Evolutionary conservation across 108 stramenopile species (phyloP).

Genomic region (Mediolabrus comicus): DNA sequence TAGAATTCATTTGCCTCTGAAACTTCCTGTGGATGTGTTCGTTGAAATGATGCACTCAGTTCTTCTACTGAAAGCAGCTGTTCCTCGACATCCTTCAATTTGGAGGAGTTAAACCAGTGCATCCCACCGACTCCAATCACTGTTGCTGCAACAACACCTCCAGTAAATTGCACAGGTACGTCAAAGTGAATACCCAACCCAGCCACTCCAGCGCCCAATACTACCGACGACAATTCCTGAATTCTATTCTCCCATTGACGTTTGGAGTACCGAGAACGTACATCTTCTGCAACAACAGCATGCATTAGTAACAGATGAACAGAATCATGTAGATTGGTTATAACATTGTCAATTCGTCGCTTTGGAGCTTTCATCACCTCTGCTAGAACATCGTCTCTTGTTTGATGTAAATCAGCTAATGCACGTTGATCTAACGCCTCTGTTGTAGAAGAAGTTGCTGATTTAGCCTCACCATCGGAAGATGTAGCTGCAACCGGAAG

Average conservation of each 20-base stretch:
- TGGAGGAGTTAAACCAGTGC: slow-evolving; percentile 72
- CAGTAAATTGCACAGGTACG: slow-evolving; percentile 52
- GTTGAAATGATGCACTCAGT: slow-evolving; percentile 67
- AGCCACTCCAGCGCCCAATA: slow-evolving; percentile 40
- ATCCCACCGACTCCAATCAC: slow-evolving; percentile 74
- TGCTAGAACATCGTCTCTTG: slow-evolving; percentile 88
- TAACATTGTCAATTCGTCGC: slow-evolving; percentile 97
- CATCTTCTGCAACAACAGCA: slow-evolving; percentile 62
- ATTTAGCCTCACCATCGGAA: slow-evolving; percentile 10
- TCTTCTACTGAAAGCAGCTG: slow-evolving; percentile 59
- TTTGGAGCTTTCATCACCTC: slow-evolving; percentile 96
- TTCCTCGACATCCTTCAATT: slow-evolving; percentile 60
- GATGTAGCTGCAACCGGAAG: slow-evolving; percentile 56
- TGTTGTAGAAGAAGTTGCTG: slow-evolving; percentile 8
- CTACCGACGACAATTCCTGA: slow-evolving; percentile 39
- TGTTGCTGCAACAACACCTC: slow-evolving; percentile 65
- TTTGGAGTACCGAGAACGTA: slow-evolving; percentile 49
- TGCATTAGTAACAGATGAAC: slow-evolving; percentile 87
- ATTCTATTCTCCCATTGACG: slow-evolving; percentile 53
- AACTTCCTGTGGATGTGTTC: slow-evolving; percentile 80
- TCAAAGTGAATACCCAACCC: slow-evolving; percentile 39
- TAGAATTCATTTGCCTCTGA: slow-evolving; percentile 88
- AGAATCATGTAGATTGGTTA: slow-evolving; percentile 93
- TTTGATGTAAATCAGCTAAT: slow-evolving; percentile 80
- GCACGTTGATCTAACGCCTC: slow-evolving; percentile 48